A percentile compares a stretch with the other conserved stretches of the same genome.
Conservation (phyloP, 2,329 filamentous ascomycete genomes). For the Aspergillus ruber region DNA sequence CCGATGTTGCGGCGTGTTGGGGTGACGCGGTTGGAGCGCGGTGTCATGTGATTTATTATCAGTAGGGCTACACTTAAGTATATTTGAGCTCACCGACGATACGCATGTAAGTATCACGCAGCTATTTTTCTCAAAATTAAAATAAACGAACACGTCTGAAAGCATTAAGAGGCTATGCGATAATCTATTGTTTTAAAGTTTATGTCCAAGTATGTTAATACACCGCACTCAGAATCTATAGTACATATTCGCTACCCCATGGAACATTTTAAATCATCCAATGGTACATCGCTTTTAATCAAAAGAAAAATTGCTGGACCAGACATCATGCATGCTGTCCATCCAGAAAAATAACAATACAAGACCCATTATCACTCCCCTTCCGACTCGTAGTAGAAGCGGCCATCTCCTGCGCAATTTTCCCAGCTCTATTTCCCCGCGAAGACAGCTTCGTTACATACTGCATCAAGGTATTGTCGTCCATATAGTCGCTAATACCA, state of each 20-base stretch:
- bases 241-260: background rate
- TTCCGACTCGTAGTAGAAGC: conserved; percentile 10
- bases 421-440: conserved; percentile 21
- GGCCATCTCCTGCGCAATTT: conserved; percentile 24
- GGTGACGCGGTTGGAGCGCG: conserved; percentile 18
- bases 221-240: too few species aligned
- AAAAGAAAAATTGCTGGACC: too few species aligned
- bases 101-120: too few species aligned
- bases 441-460: conserved; percentile 25
- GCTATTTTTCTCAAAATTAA: too few species aligned
- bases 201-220: background rate
- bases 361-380: conserved; percentile 27
- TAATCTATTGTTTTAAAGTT: too few species aligned
- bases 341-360: conserved; percentile 26
- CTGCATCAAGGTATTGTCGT: conserved; percentile 22
- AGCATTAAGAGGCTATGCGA: too few species aligned
- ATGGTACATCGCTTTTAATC: background rate
- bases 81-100: too few species aligned
- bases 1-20: background rate
- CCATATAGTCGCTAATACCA: conserved; percentile 23
- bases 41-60: conserved; percentile 19
- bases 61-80: too few species aligned
- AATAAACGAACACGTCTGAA: too few species aligned
- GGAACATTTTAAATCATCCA: background rate
- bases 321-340: conserved; percentile 16